phyloP scores from a whole-genome alignment of 2,329 filamentous ascomycete species.

The Annulohypoxylon truncatum region DNA sequence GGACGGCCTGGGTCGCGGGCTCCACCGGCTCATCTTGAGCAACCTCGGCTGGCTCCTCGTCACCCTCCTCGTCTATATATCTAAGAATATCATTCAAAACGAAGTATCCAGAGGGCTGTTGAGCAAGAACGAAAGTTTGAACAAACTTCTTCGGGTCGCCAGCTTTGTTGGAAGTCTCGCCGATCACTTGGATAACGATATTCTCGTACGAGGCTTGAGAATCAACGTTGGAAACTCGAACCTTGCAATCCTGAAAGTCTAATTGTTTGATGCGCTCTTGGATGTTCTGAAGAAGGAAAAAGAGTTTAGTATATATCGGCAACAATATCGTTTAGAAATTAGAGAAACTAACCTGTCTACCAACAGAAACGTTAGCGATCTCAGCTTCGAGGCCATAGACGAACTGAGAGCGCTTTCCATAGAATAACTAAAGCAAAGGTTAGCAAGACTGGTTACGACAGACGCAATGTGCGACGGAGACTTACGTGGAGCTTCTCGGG shows the following conservation, averaged over 20 bases:
- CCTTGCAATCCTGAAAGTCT: slow-evolving; percentile 97
- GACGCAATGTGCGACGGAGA: slow-evolving; percentile 30
- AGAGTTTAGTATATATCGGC: slow-evolving; percentile 15
- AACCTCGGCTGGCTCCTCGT: slow-evolving; percentile 72
- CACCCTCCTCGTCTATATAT: slow-evolving; percentile 86
- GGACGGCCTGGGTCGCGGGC: slow-evolving; percentile 44
- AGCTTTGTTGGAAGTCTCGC: slow-evolving; percentile 95
- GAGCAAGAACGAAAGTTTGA: slow-evolving; percentile 96
- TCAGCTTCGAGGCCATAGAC: slow-evolving; percentile 93
- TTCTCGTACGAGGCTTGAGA: slow-evolving; percentile 92
- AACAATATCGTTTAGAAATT: slow-evolving; percentile 50
- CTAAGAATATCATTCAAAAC: slow-evolving; percentile 98
- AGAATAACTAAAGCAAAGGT: slow-evolving; percentile 75
- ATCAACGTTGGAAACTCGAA: slow-evolving; percentile 97
- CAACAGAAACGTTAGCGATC: slow-evolving; percentile 85
- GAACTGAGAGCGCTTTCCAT: slow-evolving; percentile 95
- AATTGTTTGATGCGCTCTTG: slow-evolving; percentile 93
- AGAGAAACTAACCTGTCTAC: slow-evolving; percentile 77
- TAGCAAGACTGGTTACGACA: slow-evolving; percentile 1
- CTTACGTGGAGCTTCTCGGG: slow-evolving; percentile 90
- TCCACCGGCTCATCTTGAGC: slow-evolving; percentile 45
- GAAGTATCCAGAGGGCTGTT: slow-evolving; percentile 97
- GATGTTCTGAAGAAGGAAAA: slow-evolving; percentile 74
- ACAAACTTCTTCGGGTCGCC: slow-evolving; percentile 94
- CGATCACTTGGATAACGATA: slow-evolving; percentile 98